Evolutionary conservation across 2,329 filamentous ascomycete genomes (phyloP), one percentile per base, ranked within the genome.

Genomic region (Monilinia fructicola): DNA sequence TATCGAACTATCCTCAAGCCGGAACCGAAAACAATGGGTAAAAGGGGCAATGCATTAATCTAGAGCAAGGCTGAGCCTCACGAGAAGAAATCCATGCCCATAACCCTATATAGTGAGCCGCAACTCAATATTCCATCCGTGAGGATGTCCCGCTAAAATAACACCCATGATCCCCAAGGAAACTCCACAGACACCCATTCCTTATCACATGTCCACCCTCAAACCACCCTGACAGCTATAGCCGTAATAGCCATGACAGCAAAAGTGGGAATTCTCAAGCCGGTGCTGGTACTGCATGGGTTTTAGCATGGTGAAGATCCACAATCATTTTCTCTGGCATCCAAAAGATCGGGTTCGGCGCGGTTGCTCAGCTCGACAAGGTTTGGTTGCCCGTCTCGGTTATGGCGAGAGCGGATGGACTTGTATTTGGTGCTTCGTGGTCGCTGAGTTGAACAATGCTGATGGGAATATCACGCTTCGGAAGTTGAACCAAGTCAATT

Each of bases 281-380:
- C 64, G 2, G 21, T 44, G 21, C 54, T 54, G 7, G 55, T 35
- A 42, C 14, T 60, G 35, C 64, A 65, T 21, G 26, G 46, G 5
- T 61, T 61, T 50, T 61, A 44, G 14, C 21, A 61, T 12, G 58
- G 58, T 26, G 58, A 61, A 23, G 64, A 48, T 31, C 54, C 55
- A 12, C 64, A 65, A 21, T 61, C 58, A 21, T 38, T 26, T n/a
- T 65, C 44, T 26, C 64, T 31, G 3, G 50, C 18, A 14, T n/a
- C 12, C 9, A 60, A 23, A 3, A 11, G 9, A 38, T 59, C 46
- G 9, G 23, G 5, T 52, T 42, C 46, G 10, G n/a, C 54, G 12
- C 40, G 40, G 12, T 59, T 59, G 26, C 21, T 35, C 21, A 60
- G 58, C 18, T 60, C 21, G 31, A 50, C 9, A 16, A 60, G n/a